Base-by-base conservation (phyloP, 371 early-diverging fungal genomes). In the Lichtheimia hyalospora region DNA sequence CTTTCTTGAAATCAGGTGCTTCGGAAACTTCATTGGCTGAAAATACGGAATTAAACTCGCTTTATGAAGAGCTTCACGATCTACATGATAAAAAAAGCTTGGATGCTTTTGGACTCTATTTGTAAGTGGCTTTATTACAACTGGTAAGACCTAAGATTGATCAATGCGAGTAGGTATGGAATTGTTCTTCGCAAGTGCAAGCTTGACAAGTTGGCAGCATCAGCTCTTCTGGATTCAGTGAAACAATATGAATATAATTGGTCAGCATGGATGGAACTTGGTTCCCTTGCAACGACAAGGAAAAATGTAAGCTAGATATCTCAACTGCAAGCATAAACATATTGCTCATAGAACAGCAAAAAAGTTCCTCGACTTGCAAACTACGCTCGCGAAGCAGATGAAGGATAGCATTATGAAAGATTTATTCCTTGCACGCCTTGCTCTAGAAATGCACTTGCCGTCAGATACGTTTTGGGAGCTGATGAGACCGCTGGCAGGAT, bases 201-300 rank as follows among this genome's bases (percentile, higher is more conserved):
- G 16, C 66, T 71, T 34, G 67, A 73, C 43, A 60, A 59, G 16
- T 64, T 75, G 52, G 94, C 95, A 1, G 69, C 75, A n/a, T 67
- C 69, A 5, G 71, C 81, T 5, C 71, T 94, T 15, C 25, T 91
- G 12, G 67, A 83, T 57, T 91, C 96, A 5, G 69, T 95, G 1
- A 68, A 68, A 24, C 63, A 63, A 58, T 94, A 88, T 65, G 89
- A 87, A 25, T 93, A 78, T 71, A 94, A 94, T 67, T 95, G 96
- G 95, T 89, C 89, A 39, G 93, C 94, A n/a, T 96, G 96, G 96
- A 69, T 84, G 58, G 92, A 90, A 52, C 71, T 95, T 1, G 85
- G 76, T 6, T 51, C 75, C 5, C 78, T 88, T 41, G 62, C 92
- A 0, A 65, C 79, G 18, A 66, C 80, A 7, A 67, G 66, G 23